Conservation (phyloP, 2,329 filamentous ascomycete species). For the Fusarium heterosporum region DNA sequence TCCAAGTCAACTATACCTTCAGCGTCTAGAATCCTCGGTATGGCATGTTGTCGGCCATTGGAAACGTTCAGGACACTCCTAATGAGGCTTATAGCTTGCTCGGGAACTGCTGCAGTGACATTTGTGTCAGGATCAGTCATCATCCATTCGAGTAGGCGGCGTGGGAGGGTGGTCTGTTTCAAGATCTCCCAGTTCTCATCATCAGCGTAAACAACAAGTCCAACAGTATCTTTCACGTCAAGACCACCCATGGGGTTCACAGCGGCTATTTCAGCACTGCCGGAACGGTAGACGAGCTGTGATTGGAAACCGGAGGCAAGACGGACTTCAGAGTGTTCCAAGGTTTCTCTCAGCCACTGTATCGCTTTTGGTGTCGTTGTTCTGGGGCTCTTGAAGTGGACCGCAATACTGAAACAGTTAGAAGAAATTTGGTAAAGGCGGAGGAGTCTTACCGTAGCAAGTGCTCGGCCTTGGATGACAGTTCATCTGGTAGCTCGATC, state of each 20-base stretch:
- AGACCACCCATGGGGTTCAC: conserved; percentile 36
- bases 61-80: conserved; percentile 34
- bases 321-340: conserved; percentile 34
- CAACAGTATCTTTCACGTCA: conserved; percentile 34
- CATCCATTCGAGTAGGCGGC: conserved; percentile 42
- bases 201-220: conserved; percentile 35
- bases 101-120: conserved; percentile 8
- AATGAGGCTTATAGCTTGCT: conserved; percentile 34
- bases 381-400: conserved; percentile 40
- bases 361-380: conserved; percentile 15
- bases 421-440: fast-evolving
- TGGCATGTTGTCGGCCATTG: conserved; percentile 23
- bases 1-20: conserved; percentile 38
- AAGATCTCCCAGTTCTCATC: conserved; percentile 39
- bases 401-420: conserved; percentile 29
- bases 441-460: conserved; percentile 27
- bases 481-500: conserved; percentile 29
- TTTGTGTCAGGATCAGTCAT: conserved; percentile 38
- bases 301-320: conserved; percentile 10
- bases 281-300: conserved; percentile 25
- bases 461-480: conserved; percentile 35
- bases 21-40: conserved; percentile 29
- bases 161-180: conserved; percentile 34
- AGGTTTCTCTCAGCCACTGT: conserved; percentile 28
- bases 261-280: conserved; percentile 24